A percentile compares a stretch with the other conserved stretches of the same genome.
phyloP scores from a whole-genome alignment of 1,139 yeast species.

The Saccharomyces hybrid region DNA sequence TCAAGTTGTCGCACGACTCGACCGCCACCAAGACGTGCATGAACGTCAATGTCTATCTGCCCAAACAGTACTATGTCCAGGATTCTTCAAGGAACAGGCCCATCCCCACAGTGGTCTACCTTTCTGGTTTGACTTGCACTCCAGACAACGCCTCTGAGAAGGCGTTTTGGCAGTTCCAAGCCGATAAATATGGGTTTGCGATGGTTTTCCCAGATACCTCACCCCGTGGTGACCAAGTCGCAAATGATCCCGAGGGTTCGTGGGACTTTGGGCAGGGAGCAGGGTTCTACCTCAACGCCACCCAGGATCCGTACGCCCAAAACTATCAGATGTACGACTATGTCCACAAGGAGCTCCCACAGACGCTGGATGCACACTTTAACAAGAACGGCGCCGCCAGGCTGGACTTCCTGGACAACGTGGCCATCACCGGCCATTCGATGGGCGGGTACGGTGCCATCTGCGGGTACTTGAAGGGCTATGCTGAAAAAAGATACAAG shows the following conservation, averaged over 20 bases:
- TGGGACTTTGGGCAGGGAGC: slow-evolving; percentile 96
- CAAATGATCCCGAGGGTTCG: slow-evolving; percentile 82
- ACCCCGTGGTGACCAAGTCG: slow-evolving; percentile 58
- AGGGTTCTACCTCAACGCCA: slow-evolving; percentile 86
- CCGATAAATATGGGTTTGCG: slow-evolving; percentile 63
- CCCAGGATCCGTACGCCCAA: slow-evolving; percentile 58
- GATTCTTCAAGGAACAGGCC: slow-evolving; percentile 17
- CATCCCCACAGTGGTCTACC: slow-evolving; percentile 69
- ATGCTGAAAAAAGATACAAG: slow-evolving; percentile 45
- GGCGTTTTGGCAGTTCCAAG: slow-evolving; percentile 80
- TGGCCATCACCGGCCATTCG: slow-evolving; percentile 86
- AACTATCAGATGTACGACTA: slow-evolving; percentile 86
- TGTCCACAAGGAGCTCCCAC: slow-evolving; percentile 65
- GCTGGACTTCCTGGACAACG: slow-evolving; percentile 38
- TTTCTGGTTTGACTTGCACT: slow-evolving; percentile 89
- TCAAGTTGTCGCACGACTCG: slow-evolving; percentile 72
- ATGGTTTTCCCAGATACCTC: no score
- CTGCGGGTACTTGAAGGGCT: slow-evolving; percentile 64
- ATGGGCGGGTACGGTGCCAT: slow-evolving; percentile 98
- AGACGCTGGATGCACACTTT: slow-evolving; percentile 35
- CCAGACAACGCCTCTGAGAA: slow-evolving; percentile 92
- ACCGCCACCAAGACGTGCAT: slow-evolving; percentile 57
- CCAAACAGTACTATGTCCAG: slow-evolving; percentile 41
- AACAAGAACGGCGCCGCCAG: slow-evolving; percentile 38
- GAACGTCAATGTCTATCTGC: slow-evolving; percentile 80